Percentiles rank a stretch among this genome's conserved stretches.
Conservation (phyloP, 352 stramenopile genomes). For the Globisporangium cystogenes region DNA sequence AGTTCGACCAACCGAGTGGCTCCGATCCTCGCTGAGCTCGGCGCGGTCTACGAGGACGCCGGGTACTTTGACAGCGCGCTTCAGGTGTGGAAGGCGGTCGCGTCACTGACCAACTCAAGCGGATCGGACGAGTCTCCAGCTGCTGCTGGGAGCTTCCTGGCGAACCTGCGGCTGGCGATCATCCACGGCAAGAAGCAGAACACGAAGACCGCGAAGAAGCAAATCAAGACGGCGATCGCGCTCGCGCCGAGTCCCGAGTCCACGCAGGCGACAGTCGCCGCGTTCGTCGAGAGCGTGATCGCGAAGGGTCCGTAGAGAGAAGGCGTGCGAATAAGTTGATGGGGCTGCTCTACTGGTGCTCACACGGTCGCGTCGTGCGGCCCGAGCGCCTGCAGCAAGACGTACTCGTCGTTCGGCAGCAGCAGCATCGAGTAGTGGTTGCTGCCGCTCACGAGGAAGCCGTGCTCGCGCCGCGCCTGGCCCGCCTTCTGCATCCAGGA, state of each 20-base stretch:
- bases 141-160: conserved; percentile 27
- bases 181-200: conserved; percentile 62
- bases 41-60: conserved; percentile 43
- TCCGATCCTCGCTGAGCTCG: conserved; percentile 54
- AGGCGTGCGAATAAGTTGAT: background rate
- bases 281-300: conserved; percentile 60
- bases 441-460: conserved; percentile 64
- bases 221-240: conserved; percentile 42
- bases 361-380: conserved; percentile 59
- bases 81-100: conserved; percentile 59
- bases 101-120: background rate
- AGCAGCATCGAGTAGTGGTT: conserved; percentile 77
- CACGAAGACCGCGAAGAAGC: conserved; percentile 56
- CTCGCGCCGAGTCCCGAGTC: conserved; percentile 20
- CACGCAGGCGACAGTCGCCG: conserved; percentile 32
- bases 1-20: conserved; percentile 18
- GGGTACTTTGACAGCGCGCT: conserved; percentile 41
- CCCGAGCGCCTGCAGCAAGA: conserved; percentile 59
- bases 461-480: conserved; percentile 49
- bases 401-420: conserved; percentile 68
- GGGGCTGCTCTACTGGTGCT: conserved; percentile 2
- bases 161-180: conserved; percentile 58
- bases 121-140: background rate
- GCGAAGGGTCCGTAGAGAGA: conserved; percentile 24
- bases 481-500: conserved; percentile 49